Evolutionary conservation across 2,329 filamentous ascomycete genomes (phyloP).

Genomic region (Diaporthe citrichinensis): DNA sequence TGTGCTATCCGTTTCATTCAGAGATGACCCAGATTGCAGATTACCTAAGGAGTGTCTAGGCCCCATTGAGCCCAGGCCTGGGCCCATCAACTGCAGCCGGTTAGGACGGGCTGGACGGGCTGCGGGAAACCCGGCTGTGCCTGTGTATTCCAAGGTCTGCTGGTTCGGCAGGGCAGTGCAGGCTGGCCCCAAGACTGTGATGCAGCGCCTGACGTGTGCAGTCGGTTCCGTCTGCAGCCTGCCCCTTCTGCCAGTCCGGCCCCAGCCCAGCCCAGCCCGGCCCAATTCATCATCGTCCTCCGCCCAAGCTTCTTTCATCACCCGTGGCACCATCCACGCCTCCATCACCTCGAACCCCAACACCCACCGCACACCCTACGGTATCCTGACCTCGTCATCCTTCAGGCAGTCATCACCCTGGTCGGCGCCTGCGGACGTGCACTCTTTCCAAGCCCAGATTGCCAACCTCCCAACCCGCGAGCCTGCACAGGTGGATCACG

Average conservation of each 20-base stretch:
- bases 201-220: conserved; percentile 36
- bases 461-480: conserved; percentile 9
- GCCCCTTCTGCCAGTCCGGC: conserved; percentile 14
- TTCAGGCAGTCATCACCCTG: conserved; percentile 30
- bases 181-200: conserved; percentile 10
- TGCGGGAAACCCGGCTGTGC: conserved; percentile 21
- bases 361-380: conserved; percentile 29
- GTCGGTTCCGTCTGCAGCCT: conserved; percentile 10
- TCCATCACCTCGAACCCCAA: conserved; percentile 33
- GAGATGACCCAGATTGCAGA: not conserved
- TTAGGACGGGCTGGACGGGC: conserved; percentile 12
- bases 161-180: conserved; percentile 17
- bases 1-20: conserved; percentile 15
- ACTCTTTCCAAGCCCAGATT: conserved; percentile 6
- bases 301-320: conserved; percentile 35
- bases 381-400: conserved; percentile 36
- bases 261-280: conserved; percentile 27
- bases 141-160: not conserved
- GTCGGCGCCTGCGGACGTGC: conserved; percentile 1
- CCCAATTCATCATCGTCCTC: conserved; percentile 34
- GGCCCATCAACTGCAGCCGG: conserved; percentile 1
- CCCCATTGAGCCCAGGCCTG: not conserved
- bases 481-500: conserved; percentile 23
- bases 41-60: conserved; percentile 25
- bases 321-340: conserved; percentile 38